phyloP scores from a whole-genome alignment of 2,329 filamentous ascomycete genomes.

The Sordariomycetes sp. region DNA sequence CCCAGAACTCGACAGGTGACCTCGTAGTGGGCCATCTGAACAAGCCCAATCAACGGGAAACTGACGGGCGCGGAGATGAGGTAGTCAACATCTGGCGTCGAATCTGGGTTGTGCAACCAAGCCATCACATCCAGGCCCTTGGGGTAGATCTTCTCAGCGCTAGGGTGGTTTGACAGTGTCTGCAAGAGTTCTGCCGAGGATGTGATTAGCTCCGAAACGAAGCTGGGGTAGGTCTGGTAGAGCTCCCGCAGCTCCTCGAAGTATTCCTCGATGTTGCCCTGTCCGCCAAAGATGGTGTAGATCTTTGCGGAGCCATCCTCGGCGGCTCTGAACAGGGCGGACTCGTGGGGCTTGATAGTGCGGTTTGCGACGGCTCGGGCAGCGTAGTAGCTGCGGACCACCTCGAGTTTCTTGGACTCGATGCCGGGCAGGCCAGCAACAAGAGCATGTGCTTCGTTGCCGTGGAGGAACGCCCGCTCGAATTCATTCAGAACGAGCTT shows the following conservation, averaged over 20 bases:
- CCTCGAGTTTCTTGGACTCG: slow-evolving; percentile 81
- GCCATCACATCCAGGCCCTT: slow-evolving; percentile 94
- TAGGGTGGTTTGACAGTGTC: slow-evolving; percentile 69
- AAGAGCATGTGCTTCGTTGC: slow-evolving; percentile 92
- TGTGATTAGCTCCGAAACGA: slow-evolving; percentile 77
- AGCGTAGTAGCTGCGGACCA: slow-evolving; percentile 85
- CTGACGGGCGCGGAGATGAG: slow-evolving; percentile 91
- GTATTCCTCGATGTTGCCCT: slow-evolving; percentile 99
- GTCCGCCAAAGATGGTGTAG: slow-evolving; percentile 92
- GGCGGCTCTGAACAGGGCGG: slow-evolving; percentile 81
- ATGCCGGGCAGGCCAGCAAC: slow-evolving; percentile 83
- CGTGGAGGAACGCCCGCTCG: slow-evolving; percentile 85
- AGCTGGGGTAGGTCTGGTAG: slow-evolving; percentile 82
- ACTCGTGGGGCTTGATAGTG: slow-evolving; percentile 85
- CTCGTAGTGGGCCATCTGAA: slow-evolving; percentile 91
- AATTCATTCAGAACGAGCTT: slow-evolving; percentile 93
- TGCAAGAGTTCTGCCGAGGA: slow-evolving; percentile 82
- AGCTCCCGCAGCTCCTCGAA: slow-evolving; percentile 94
- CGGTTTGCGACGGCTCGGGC: slow-evolving; percentile 77
- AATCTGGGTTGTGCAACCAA: slow-evolving; percentile 84
- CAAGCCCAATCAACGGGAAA: slow-evolving; percentile 89
- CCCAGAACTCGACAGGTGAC: slow-evolving; percentile 90
- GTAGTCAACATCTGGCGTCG: slow-evolving; percentile 90
- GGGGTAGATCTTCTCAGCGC: slow-evolving; percentile 89
- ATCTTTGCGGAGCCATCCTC: slow-evolving; percentile 75